Base-by-base conservation (phyloP, 768 basidiomycete species). In the Obba rivulosa region DNA sequence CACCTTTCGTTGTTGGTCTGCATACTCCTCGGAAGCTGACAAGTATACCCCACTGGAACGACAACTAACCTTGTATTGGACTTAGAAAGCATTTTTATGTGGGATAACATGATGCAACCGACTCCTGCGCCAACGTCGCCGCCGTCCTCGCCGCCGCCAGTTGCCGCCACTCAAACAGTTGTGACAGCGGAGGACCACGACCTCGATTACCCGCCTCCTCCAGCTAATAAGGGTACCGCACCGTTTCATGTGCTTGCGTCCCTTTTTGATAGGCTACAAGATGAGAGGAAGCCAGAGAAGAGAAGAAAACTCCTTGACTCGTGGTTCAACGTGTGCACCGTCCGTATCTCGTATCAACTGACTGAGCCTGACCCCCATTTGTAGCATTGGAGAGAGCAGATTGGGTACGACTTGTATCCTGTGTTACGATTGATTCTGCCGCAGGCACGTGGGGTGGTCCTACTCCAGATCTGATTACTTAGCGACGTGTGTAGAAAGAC, bases 361-460 rank as follows among this genome's bases (percentile, higher is more conserved):
- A 41, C 22, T 41, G 41, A 41, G n/a, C 3, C 16, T 5, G 16
- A 23, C n/a, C n/a, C 16, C 5, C 16, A 39, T 54, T 28, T 43
- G 34, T 56, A 91, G 85, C 82, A 86, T 60, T 98, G 93, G 92
- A 77, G 94, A 56, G 71, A 80, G 37, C 78, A 88, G 58, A 85
- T 92, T 38, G 96, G 96, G 0, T 71, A 80, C 57, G 90, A 98
- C 62, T 65, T 99, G 28, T 97, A 88, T 65, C 94, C 95, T 4
- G 81, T 93, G 24, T 71, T 98, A 41, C 82, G 93, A 25, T 74
- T 99, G 18, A 73, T 99, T 44, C 73, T 99, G 35, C 96, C 96
- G 5, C 94, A 96, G 76, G 91, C 77, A 66, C 49, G 67, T 65
- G 21, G 18, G 1, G 22, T 16, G 24, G 21, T 48, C 2, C 35